phyloP scores from a whole-genome alignment of 2,329 filamentous ascomycete genomes.

The Tolypocladium sp. region DNA sequence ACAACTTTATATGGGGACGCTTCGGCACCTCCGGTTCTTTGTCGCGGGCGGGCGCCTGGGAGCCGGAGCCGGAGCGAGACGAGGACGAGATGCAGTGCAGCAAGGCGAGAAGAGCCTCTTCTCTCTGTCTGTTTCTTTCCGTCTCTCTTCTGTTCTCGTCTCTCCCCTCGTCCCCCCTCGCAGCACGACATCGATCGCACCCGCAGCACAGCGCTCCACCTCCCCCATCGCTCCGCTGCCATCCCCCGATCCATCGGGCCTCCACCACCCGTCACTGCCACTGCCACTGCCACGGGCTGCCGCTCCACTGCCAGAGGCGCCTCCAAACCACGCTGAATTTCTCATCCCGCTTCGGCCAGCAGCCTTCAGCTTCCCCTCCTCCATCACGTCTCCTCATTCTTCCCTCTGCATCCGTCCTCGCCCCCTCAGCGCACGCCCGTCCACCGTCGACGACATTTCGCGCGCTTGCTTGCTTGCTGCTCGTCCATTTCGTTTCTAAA shows the following conservation, averaged over 20 bases:
- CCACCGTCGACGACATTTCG: not conserved
- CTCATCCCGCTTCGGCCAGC: not conserved
- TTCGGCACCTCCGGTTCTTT: constrained; percentile 1
- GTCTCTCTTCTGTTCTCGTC: not conserved
- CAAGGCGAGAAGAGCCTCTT: not conserved
- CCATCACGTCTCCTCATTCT: not conserved
- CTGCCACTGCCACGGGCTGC: not conserved
- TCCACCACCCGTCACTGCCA: not conserved
- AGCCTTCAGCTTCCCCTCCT: not conserved
- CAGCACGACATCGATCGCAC: not conserved
- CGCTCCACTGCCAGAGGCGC: not conserved
- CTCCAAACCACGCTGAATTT: not conserved
- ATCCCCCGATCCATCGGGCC: not conserved
- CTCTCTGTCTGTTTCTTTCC: not conserved
- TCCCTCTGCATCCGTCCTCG: not conserved
- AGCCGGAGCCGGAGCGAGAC: not conserved
- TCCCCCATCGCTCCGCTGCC: not conserved
- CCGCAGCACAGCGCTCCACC: not conserved
- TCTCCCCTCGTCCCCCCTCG: not conserved
- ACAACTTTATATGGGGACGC: not conserved
- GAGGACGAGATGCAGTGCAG: not conserved
- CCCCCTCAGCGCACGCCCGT: not conserved
- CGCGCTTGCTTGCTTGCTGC: not conserved
- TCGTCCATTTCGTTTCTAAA: not conserved
- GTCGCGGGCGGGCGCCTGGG: not conserved